phyloP scores from a whole-genome alignment of 2,329 filamentous ascomycete genomes.

The Ilyonectria sp. region DNA sequence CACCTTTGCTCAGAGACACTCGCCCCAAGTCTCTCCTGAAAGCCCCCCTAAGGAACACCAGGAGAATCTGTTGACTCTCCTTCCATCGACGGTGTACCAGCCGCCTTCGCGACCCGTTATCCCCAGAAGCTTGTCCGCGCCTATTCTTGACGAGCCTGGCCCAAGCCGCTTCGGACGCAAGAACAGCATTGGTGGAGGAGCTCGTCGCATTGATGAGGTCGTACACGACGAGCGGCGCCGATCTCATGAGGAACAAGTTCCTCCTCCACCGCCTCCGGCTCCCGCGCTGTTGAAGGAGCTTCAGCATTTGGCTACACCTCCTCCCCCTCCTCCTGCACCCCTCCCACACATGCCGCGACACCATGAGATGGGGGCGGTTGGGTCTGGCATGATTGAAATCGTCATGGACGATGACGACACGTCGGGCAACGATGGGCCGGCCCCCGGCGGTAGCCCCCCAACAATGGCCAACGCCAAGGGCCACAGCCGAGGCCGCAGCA shows the following conservation, averaged over 20 bases:
- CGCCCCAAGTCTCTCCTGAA: conserved; percentile 56
- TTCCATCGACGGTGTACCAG: conserved; percentile 74
- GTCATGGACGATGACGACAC: conserved; percentile 74
- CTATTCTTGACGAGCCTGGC: conserved; percentile 59
- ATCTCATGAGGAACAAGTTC: conserved; percentile 66
- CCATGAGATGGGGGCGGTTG: conserved; percentile 61
- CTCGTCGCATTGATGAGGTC: conserved; percentile 66
- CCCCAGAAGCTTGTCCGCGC: conserved; percentile 75
- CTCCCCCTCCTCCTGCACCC: conserved; percentile 74
- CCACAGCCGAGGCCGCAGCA: conserved; percentile 72
- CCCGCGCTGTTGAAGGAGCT: conserved; percentile 73
- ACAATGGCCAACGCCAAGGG: conserved; percentile 53
- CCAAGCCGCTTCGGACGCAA: conserved; percentile 52
- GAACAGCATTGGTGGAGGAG: conserved; percentile 53
- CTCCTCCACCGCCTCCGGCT: conserved; percentile 68
- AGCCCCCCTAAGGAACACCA: conserved; percentile 46
- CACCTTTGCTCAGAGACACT: conserved; percentile 61
- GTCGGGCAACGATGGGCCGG: conserved; percentile 39
- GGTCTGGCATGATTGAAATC: conserved; percentile 75
- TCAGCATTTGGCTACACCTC: conserved; percentile 73
- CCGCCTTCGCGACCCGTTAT: conserved; percentile 66
- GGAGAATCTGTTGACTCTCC: conserved; percentile 60
- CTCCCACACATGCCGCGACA: conserved; percentile 62
- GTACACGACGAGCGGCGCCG: conserved; percentile 58
- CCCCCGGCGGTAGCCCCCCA: conserved; percentile 55